Evolutionary conservation across 352 stramenopile genomes (phyloP).

Genomic region (Phytophthora ramorum): DNA sequence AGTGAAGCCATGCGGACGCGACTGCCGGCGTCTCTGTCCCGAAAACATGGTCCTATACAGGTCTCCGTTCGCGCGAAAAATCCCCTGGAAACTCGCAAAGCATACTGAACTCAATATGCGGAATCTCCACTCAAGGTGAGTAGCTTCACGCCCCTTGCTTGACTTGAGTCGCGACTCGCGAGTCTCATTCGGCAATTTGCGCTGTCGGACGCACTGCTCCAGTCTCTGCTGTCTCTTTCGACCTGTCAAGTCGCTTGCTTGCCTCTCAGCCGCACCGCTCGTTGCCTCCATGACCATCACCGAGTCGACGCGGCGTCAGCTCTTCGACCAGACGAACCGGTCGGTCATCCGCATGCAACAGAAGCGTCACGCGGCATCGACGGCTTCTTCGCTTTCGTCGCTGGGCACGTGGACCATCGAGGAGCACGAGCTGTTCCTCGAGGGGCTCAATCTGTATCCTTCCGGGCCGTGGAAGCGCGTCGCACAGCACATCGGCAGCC

Average conservation of each 20-base stretch:
- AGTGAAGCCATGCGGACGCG: neutral
- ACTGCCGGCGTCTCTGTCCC: too few relatives aligned
- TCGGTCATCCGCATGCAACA: constrained; percentile 34
- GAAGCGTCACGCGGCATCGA: constrained; percentile 19
- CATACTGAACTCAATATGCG: constrained; percentile 26
- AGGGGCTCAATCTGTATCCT: constrained; percentile 45
- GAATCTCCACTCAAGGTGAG: constrained; percentile 8
- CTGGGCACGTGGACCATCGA: constrained; percentile 32
- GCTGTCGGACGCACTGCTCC: constrained; percentile 28
- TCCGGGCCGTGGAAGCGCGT: constrained; percentile 58
- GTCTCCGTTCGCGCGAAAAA: constrained; percentile 11
- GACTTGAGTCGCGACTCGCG: constrained; percentile 8
- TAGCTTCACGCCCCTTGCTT: constrained; percentile 21
- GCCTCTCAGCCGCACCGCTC: neutral
- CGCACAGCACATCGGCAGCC: constrained; percentile 38
- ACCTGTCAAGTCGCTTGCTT: neutral
- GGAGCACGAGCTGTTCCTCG: constrained; percentile 37
- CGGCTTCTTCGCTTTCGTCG: neutral
- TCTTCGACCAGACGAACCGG: constrained; percentile 23
- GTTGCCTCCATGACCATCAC: constrained; percentile 30
- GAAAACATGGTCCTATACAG: neutral
- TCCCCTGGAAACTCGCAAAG: neutral
- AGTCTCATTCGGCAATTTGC: constrained; percentile 36
- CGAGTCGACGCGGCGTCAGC: constrained; percentile 22
- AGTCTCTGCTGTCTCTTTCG: constrained; percentile 1